Conservation (phyloP, 139 green algal genomes). For the Tetradesmus obliquus region DNA sequence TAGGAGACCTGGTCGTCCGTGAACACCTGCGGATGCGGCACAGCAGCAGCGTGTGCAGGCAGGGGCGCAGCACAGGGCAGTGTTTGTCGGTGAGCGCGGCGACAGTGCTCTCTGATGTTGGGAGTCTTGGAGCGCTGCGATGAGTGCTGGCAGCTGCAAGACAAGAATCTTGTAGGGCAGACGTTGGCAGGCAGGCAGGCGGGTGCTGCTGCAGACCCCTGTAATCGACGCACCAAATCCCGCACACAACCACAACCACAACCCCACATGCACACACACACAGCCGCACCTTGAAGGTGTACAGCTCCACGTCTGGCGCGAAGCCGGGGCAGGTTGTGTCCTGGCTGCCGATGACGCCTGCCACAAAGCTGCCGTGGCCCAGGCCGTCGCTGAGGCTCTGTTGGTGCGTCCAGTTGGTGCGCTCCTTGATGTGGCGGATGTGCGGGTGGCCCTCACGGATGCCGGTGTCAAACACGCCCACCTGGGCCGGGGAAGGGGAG, state of each 20-base stretch:
- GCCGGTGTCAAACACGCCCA: conserved; percentile 98
- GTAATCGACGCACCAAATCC: too few relatives aligned
- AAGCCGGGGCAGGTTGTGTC: conserved; percentile 90
- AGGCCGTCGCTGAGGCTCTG: conserved; percentile 93
- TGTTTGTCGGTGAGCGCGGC: not conserved
- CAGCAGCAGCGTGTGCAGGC: not conserved
- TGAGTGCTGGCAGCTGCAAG: not conserved
- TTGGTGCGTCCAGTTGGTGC: conserved; percentile 99
- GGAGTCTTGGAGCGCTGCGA: too few relatives aligned
- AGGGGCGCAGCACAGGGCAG: not conserved
- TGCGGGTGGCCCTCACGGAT: conserved; percentile 92
- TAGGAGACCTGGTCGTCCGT: conserved; percentile 92
- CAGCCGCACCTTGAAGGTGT: conserved; percentile 89
- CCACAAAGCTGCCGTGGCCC: conserved; percentile 98
- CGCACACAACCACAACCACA: not conserved
- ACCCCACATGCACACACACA: too few relatives aligned
- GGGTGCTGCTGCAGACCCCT: too few relatives aligned
- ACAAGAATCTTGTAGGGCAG: not conserved
- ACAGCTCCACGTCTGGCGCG: conserved; percentile 92
- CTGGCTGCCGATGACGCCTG: conserved; percentile 89
- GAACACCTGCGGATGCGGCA: conserved; percentile 50
- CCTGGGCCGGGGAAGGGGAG: conserved; percentile 47
- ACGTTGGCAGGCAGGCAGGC: not conserved
- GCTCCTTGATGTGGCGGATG: conserved; percentile 96
- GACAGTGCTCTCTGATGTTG: too few relatives aligned